A percentile compares a stretch with the other conserved stretches of the same genome.
phyloP scores from a whole-genome alignment of 2,329 filamentous ascomycete species.

The Paramyrothecium sp. region DNA sequence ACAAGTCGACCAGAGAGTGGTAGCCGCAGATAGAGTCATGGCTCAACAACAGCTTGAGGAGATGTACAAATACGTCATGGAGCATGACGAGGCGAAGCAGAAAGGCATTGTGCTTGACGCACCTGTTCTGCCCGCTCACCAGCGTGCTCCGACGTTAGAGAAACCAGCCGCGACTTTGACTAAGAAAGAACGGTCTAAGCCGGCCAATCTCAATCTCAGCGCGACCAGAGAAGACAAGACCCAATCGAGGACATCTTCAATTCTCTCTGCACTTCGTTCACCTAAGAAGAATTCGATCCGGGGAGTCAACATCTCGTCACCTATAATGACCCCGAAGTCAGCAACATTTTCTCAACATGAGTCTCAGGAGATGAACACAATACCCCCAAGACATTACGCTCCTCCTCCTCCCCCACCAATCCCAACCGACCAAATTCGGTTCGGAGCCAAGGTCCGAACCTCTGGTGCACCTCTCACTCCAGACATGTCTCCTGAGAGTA shows the following conservation, averaged over 20 bases:
- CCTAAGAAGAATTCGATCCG: conserved; percentile 53
- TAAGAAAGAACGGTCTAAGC: conserved; percentile 49
- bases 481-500: conserved; percentile 38
- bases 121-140: conserved; percentile 31
- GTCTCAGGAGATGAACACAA: conserved; percentile 54
- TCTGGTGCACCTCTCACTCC: conserved; percentile 23
- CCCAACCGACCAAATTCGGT: conserved; percentile 43
- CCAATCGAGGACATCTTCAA: conserved; percentile 56
- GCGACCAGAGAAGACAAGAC: conserved; percentile 44
- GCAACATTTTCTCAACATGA: conserved; percentile 56
- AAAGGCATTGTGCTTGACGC: conserved; percentile 49
- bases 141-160: conserved; percentile 20
- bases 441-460: conserved; percentile 19
- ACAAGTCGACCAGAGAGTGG: conserved; percentile 73
- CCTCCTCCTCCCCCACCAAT: conserved; percentile 57
- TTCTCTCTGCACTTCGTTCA: conserved; percentile 61
- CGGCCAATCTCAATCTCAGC: conserved; percentile 47
- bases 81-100: conserved; percentile 72
- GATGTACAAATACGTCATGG: conserved; percentile 89
- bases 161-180: conserved; percentile 25
- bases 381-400: conserved; percentile 57
- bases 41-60: conserved; percentile 83
- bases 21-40: conserved; percentile 71
- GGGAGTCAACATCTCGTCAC: conserved; percentile 60
- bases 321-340: conserved; percentile 64